phyloP scores from a whole-genome alignment of 2,329 filamentous ascomycete genomes.

The Trematosphaeria pertusa region DNA sequence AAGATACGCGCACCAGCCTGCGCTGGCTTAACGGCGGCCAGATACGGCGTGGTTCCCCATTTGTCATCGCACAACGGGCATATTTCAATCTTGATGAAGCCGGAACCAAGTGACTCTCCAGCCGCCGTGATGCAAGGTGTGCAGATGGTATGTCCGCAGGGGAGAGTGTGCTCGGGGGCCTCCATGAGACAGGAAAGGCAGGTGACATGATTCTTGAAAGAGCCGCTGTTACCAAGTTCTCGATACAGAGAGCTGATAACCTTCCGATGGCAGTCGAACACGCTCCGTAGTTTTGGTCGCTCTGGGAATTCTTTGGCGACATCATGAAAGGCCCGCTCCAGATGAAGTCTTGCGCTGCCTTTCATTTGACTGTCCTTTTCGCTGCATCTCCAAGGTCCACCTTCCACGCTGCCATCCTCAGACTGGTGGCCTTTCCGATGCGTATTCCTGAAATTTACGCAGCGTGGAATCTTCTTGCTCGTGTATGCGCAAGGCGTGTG shows the following conservation, averaged over 20 bases:
- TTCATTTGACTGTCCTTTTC: too few species aligned
- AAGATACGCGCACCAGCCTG: conserved; percentile 49
- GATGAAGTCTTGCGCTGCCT: too few species aligned
- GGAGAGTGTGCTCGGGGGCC: conserved; percentile 52
- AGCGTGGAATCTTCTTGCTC: conserved; percentile 40
- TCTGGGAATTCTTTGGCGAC: too few species aligned
- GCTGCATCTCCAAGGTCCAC: too few species aligned
- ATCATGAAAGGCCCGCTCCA: too few species aligned
- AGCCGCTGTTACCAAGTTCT: conserved; percentile 1
- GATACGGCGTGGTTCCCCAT: too few species aligned
- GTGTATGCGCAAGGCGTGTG: conserved; percentile 56
- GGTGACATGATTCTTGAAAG: conserved; percentile 51
- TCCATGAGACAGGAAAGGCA: conserved; percentile 58
- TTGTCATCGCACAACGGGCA: too few species aligned
- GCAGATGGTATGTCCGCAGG: conserved; percentile 58
- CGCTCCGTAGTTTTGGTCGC: too few species aligned
- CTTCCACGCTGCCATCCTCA: too few species aligned
- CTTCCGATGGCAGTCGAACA: too few species aligned
- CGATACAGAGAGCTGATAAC: too few species aligned
- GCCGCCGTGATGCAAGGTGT: conserved; percentile 49
- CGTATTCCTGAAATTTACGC: conserved; percentile 48
- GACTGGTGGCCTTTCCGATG: conserved; percentile 58
- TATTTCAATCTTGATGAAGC: neutral
- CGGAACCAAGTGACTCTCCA: conserved; percentile 31
- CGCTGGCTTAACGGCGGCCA: conserved; percentile 47